A percentile compares a stretch with the other conserved stretches of the same genome.
Evolutionary conservation across 2,329 filamentous ascomycete genomes (phyloP).

Genomic region (Sporothrix pseudoabietina): DNA sequence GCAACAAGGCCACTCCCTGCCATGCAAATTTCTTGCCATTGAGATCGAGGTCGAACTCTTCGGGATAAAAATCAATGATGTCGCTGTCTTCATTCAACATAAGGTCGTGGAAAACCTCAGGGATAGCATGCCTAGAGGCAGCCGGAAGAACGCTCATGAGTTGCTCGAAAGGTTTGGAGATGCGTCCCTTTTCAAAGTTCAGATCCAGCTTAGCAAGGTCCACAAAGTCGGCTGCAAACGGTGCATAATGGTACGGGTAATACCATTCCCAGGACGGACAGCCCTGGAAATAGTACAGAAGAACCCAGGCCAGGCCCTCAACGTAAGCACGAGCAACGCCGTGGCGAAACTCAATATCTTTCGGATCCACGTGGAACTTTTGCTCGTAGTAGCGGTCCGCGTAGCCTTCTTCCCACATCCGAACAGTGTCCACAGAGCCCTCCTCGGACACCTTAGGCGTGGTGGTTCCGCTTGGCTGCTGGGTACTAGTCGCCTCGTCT

Average conservation of each 20-base stretch:
- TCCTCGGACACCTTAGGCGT: constrained; percentile 56
- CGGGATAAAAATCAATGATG: constrained; percentile 97
- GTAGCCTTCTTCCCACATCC: constrained; percentile 94
- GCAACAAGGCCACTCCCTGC: constrained; percentile 91
- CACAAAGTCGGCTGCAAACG: constrained; percentile 93
- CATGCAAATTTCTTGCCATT: constrained; percentile 99
- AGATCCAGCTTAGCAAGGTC: constrained; percentile 78
- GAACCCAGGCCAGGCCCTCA: constrained; percentile 91
- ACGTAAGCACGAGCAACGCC: constrained; percentile 90
- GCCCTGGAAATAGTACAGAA: constrained; percentile 96
- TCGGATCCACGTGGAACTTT: constrained; percentile 83
- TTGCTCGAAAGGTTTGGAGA: constrained; percentile 93
- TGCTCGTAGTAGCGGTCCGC: constrained; percentile 95
- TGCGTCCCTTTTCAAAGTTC: constrained; percentile 78
- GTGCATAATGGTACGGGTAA: constrained; percentile 97
- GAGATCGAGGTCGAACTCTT: constrained; percentile 88
- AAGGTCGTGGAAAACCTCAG: constrained; percentile 81
- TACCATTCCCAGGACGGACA: constrained; percentile 99
- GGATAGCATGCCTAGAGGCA: constrained; percentile 87
- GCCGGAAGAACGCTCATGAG: constrained; percentile 97
- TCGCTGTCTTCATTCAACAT: constrained; percentile 88
- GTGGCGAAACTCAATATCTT: constrained; percentile 82
- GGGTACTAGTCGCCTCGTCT: constrained; percentile 59
- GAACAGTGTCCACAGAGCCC: constrained; percentile 75
- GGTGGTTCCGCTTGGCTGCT: constrained; percentile 54